Percentiles rank a stretch among this genome's conserved stretches.
These are phyloP conservation scores for Neolentinus lepideus DNA, from an alignment of 1,284 basidiomycete species.

Conservation along the genomic window DNA sequence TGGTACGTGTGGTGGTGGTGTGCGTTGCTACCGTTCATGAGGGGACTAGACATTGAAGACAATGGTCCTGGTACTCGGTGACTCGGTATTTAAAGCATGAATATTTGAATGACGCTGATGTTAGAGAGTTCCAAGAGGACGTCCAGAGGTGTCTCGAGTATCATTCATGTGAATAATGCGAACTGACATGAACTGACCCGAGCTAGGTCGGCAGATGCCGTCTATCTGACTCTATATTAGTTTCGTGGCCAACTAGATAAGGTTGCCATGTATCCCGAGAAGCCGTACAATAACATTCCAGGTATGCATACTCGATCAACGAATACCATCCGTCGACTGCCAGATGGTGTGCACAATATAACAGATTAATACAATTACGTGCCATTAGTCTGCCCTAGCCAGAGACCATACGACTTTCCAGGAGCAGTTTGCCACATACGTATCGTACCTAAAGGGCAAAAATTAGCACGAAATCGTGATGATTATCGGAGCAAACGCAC, in stretches of 20 bases:
- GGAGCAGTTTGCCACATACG: conserved; percentile 95
- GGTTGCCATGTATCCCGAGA: neutral
- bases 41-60: neutral
- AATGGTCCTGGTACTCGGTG: neutral
- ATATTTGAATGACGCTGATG: no score
- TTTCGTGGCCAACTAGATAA: no score
- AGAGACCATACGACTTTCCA: conserved; percentile 88
- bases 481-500: conserved; percentile 28
- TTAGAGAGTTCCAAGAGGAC: neutral
- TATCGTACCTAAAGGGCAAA: conserved; percentile 64
- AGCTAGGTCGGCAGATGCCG: neutral
- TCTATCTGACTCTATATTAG: no score
- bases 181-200: neutral
- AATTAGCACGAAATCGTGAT: neutral
- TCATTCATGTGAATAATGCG: neutral
- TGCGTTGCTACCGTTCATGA: neutral
- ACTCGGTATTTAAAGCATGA: neutral
- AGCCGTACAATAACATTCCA: conserved; percentile 2
- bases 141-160: neutral
- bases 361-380: conserved; percentile 1
- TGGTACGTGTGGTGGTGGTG: neutral
- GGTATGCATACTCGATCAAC: conserved; percentile 3
- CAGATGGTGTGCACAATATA: neutral
- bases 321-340: conserved; percentile 1
- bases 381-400: conserved; percentile 67